Evolutionary conservation across 805 yeast genomes (phyloP), one percentile per base, ranked within the genome.

Genomic region (Candida orba): DNA sequence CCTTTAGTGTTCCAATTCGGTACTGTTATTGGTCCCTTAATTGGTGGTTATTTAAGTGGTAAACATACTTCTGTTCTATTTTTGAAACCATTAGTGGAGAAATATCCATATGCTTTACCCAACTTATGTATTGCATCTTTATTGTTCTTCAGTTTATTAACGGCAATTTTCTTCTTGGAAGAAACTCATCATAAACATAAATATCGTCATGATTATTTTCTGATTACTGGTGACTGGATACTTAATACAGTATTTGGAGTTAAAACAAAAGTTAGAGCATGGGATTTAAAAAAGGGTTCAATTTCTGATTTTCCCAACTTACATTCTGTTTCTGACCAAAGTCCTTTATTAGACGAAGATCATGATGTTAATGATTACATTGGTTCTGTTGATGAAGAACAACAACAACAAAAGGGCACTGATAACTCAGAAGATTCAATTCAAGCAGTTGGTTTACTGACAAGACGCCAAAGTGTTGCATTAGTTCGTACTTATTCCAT

Each of bases 1-100:
- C 85, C 87, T 0, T 58, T 80, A 32, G 60, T 80, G 13, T 81
- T 77, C 72, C 79, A 79, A 53, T 50, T 78, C 18, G 87, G 86
- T 6, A 63, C 75, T 24, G 71, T 79, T 13, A 53, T 80, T 13
- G 87, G 87, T 2, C 84, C 85, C 1, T 61, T 77, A 56, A 65
- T 79, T 29, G 84, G 80, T 24, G 75, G 76, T 27, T 68, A 62
- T 42, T 62, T 79, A 37, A 77, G 81, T 12, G 60, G 59, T 8
- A 50, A 49, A 23, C 59, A 55, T 23, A 60, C 65, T 2, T 40
- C 40, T 5, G 48, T 57, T 36, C 56, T 55, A 1, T 36, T 50
- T 17, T 49, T 66, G 36, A 53, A 52, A 17, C 54, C 53, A 1
- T 50, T 71, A 46, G 55, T 71, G 18, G 47, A 59, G 15, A 52